phyloP scores from a whole-genome alignment of 2,329 filamentous ascomycete genomes.

The Pestalotiopsis sp. region DNA sequence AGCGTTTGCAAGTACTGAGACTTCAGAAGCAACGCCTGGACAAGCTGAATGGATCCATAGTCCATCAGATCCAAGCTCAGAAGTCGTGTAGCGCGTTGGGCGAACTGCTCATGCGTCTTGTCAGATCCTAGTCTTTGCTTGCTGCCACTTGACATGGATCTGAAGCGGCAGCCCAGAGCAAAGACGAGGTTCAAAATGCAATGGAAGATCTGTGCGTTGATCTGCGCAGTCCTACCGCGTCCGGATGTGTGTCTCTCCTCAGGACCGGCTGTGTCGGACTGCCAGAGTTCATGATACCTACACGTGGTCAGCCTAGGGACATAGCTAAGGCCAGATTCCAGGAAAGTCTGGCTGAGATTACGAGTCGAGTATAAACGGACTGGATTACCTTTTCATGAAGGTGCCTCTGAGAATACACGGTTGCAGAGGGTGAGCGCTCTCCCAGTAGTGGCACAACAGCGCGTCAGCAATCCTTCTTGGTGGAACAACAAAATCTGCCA shows the following conservation, averaged over 20 bases:
- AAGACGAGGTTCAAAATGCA: not conserved
- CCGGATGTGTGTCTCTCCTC: not conserved
- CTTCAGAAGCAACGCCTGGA: not conserved
- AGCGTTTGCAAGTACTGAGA: not conserved
- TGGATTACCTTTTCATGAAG: not conserved
- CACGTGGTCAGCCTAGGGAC: not conserved
- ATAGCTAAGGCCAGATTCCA: too few relatives aligned
- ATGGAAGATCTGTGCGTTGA: not conserved
- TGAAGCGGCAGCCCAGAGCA: not conserved
- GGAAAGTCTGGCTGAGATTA: too few relatives aligned
- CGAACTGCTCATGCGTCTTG: not conserved
- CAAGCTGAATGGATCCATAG: not conserved
- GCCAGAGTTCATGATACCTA: not conserved
- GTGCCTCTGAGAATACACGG: not conserved
- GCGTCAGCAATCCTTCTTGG: not conserved
- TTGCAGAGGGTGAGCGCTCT: not conserved
- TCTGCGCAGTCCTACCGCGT: not conserved
- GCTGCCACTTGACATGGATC: not conserved
- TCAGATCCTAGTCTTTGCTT: not conserved
- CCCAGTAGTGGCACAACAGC: not conserved
- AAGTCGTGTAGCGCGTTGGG: not conserved
- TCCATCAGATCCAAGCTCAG: not conserved
- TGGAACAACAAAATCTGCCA: not conserved
- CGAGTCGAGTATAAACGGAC: fast-evolving
- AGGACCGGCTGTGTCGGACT: not conserved